Conservation (phyloP, 345 rosid species). For the Passiflora organensis region DNA sequence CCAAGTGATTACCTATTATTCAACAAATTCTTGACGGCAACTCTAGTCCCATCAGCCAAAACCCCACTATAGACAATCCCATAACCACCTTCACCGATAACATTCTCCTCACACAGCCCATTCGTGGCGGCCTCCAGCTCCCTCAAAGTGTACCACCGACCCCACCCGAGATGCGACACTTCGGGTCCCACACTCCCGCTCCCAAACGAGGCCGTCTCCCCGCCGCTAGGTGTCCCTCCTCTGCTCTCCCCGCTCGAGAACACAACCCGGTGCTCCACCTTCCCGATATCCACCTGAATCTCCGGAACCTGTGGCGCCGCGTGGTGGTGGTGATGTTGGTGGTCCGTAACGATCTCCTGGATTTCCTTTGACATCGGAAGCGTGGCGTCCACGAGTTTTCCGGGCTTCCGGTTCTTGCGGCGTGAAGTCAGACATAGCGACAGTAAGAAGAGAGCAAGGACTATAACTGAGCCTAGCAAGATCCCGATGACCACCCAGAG, state of each 20-base stretch:
- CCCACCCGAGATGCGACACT: conserved; percentile 98
- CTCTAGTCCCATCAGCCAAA: conserved; percentile 66
- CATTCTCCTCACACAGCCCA: conserved; percentile 83
- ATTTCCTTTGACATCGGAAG: conserved; percentile 85
- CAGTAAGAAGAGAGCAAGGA: conserved; percentile 73
- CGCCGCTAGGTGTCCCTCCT: conserved; percentile 49
- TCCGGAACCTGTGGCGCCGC: conserved; percentile 41
- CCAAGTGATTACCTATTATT: conserved; percentile 91
- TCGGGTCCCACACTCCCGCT: conserved; percentile 76
- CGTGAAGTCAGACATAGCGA: conserved; percentile 86
- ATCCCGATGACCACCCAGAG: conserved; percentile 95
- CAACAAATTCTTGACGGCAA: conserved; percentile 87
- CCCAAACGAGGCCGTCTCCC: conserved; percentile 59
- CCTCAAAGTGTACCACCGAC: conserved; percentile 86
- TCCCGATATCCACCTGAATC: conserved; percentile 84
- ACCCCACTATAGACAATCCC: conserved; percentile 88
- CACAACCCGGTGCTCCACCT: conserved; percentile 86
- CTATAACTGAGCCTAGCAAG: conserved; percentile 74
- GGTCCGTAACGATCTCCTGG: conserved; percentile 58
- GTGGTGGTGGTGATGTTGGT: conserved; percentile 32
- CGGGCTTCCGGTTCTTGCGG: conserved; percentile 41
- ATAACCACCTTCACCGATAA: conserved; percentile 96
- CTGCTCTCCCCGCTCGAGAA: conserved; percentile 86
- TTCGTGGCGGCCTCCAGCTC: conserved; percentile 86
- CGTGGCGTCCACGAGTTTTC: conserved; percentile 23